Evolutionary conservation across 2,329 filamentous ascomycete genomes (phyloP).

Genomic region (Colletotrichum lupini): DNA sequence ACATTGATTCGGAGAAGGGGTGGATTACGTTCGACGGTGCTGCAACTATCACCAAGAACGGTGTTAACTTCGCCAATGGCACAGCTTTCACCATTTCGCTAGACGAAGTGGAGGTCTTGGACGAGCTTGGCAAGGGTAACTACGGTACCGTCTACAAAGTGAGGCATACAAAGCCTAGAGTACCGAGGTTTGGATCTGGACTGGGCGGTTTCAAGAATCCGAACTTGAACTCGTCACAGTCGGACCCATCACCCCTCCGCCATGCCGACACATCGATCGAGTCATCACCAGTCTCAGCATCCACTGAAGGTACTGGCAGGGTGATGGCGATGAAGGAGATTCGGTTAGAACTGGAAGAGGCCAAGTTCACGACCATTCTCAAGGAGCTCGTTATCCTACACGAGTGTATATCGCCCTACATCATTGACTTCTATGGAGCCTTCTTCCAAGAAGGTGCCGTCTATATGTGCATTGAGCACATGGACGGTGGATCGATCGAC

Average conservation of each 20-base stretch:
- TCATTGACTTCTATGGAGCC: conserved; percentile 98
- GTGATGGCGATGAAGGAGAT: conserved; percentile 99
- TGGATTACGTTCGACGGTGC: conserved; percentile 94
- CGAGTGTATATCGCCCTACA: conserved; percentile 93
- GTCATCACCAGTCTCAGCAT: conserved; percentile 40
- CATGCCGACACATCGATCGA: conserved; percentile 42
- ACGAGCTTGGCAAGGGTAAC: conserved; percentile 96
- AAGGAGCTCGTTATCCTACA: conserved; percentile 98
- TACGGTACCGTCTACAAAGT: conserved; percentile 99
- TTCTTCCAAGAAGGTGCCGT: conserved; percentile 99
- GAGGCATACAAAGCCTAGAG: conserved; percentile 77
- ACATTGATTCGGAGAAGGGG: conserved; percentile 90
- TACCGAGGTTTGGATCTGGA: conserved; percentile 69
- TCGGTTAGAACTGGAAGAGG: conserved; percentile 92
- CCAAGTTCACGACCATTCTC: conserved; percentile 95
- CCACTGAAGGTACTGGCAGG: conserved; percentile 68
- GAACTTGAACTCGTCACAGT: conserved; percentile 50
- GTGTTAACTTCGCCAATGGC: conserved; percentile 92
- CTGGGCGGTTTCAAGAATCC: conserved; percentile 60
- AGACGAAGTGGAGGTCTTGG: conserved; percentile 92
- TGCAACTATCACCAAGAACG: conserved; percentile 86
- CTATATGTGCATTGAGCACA: conserved; percentile 99
- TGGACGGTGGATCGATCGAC: conserved; percentile 98
- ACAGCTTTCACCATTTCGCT: conserved; percentile 93
- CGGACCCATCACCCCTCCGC: conserved; percentile 47